Percentiles rank a stretch among this genome's conserved stretches.
phyloP scores from a whole-genome alignment of 495 filamentous ascomycete genomes.

The Ascobolus immersus region DNA sequence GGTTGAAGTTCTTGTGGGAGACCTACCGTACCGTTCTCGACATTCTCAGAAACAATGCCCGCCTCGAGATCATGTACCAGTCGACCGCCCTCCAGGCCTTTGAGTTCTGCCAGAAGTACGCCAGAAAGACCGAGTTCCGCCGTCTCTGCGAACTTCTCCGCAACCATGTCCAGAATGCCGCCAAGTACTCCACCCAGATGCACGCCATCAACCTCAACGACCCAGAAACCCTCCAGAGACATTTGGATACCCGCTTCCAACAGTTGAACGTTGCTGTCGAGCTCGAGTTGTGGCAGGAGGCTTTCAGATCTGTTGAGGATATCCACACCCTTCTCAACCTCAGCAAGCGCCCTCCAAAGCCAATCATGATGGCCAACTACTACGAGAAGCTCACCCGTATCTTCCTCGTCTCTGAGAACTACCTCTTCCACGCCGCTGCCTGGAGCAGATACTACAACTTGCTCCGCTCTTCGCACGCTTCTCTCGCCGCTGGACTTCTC shows the following conservation, averaged over 20 bases:
- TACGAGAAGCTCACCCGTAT: slow-evolving; percentile 97
- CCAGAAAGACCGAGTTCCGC: slow-evolving; percentile 96
- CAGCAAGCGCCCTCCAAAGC: slow-evolving; percentile 98
- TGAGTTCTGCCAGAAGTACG: slow-evolving; percentile 93
- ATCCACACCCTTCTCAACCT: slow-evolving; percentile 95
- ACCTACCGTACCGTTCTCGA: slow-evolving; percentile 98
- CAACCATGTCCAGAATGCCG: slow-evolving; percentile 96
- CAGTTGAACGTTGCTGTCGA: slow-evolving; percentile 96
- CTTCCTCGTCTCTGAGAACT: slow-evolving; percentile 97
- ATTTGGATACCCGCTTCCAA: slow-evolving; percentile 92
- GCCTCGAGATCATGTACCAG: slow-evolving; percentile 93
- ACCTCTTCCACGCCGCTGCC: slow-evolving; percentile 92
- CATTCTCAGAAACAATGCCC: slow-evolving; percentile 95
- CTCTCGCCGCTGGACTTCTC: slow-evolving; percentile 51
- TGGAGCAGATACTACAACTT: slow-evolving; percentile 95
- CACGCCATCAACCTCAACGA: slow-evolving; percentile 98
- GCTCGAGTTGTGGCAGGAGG: slow-evolving; percentile 95
- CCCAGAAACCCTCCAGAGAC: slow-evolving; percentile 84
- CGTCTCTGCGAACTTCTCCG: slow-evolving; percentile 90
- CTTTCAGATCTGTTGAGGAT: slow-evolving; percentile 94
- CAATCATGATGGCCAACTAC: slow-evolving; percentile 99
- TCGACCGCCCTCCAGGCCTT: slow-evolving; percentile 92
- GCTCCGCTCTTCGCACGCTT: slow-evolving; percentile 64
- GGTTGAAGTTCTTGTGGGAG: slow-evolving; percentile 99
- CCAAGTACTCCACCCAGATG: slow-evolving; percentile 97